Conservation (phyloP, 257 asterid genomes). For the Fraxinus cuspidata region DNA sequence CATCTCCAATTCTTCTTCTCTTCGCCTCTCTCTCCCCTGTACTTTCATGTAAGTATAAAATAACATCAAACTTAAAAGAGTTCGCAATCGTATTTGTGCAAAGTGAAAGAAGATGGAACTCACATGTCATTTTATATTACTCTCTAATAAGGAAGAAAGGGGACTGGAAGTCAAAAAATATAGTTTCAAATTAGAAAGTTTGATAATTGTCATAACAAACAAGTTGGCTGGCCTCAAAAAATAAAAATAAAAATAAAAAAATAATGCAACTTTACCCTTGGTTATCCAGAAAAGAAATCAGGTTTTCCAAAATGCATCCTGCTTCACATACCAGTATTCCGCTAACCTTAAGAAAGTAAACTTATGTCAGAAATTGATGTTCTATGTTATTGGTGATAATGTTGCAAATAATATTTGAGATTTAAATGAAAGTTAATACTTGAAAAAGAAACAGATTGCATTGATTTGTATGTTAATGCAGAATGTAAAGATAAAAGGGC, state of each 20-base stretch:
- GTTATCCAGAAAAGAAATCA: constrained; percentile 80
- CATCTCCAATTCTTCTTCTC: not conserved
- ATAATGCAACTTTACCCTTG: constrained; percentile 61
- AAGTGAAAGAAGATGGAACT: not conserved
- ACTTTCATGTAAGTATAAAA: not conserved
- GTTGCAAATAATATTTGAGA: constrained; percentile 8
- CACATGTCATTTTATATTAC: not conserved
- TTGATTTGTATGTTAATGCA: constrained; percentile 4
- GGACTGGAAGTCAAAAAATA: not conserved
- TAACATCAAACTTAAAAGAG: constrained; percentile 9
- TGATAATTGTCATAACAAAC: constrained; percentile 16
- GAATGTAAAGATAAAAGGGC: constrained; percentile 16
- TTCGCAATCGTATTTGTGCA: constrained; percentile 6
- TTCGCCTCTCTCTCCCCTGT: not conserved
- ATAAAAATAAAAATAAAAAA: constrained; percentile 14
- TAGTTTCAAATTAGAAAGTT: not conserved
- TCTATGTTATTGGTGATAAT: constrained; percentile 11
- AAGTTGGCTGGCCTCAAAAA: constrained; percentile 16
- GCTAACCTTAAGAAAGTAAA: constrained; percentile 58
- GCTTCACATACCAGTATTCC: constrained; percentile 97
- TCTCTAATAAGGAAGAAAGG: not conserved
- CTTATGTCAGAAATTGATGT: constrained; percentile 28
- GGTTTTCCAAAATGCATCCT: constrained; percentile 97
- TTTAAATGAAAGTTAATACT: constrained; percentile 1
- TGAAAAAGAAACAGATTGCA: constrained; percentile 1